phyloP scores from a whole-genome alignment of 2,329 filamentous ascomycete genomes.

The Penicillium sp. region DNA sequence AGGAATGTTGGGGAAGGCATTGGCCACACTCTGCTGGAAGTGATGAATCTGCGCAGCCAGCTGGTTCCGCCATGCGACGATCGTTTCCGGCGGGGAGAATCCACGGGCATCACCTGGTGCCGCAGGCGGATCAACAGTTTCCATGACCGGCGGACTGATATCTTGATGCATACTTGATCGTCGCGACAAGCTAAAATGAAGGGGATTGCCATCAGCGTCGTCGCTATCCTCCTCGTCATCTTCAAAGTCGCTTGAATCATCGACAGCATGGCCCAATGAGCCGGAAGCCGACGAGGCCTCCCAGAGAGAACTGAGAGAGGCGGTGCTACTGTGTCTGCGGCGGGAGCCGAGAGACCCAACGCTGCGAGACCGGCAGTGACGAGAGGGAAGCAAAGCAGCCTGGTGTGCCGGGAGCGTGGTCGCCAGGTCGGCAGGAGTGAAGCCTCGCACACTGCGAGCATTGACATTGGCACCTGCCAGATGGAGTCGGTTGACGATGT shows the following conservation, averaged over 20 bases:
- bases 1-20: conserved; percentile 61
- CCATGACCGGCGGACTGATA: conserved; percentile 20
- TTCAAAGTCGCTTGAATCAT: conserved; percentile 35
- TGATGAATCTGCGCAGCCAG: conserved; percentile 69
- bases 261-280: conserved; percentile 43
- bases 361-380: conserved; percentile 63
- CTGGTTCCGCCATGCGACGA: conserved; percentile 69
- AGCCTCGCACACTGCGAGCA: conserved; percentile 64
- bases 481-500: conserved; percentile 72
- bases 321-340: conserved; percentile 58
- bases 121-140: conserved; percentile 24
- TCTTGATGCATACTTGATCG: conserved; percentile 38
- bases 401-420: conserved; percentile 60
- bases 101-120: conserved; percentile 27
- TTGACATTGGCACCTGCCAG: conserved; percentile 68
- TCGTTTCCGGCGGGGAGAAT: conserved; percentile 56
- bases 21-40: conserved; percentile 65
- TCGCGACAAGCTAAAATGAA: conserved; percentile 32
- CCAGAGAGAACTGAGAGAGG: conserved; percentile 64
- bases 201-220: conserved; percentile 17
- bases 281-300: conserved; percentile 50
- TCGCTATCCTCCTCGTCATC: conserved; percentile 25
- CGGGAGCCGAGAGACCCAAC: conserved; percentile 52
- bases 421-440: conserved; percentile 67
- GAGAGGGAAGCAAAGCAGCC: conserved; percentile 58